Evolutionary conservation across 257 asterid species (phyloP).

Genomic region (Fraxinus excelsior): DNA sequence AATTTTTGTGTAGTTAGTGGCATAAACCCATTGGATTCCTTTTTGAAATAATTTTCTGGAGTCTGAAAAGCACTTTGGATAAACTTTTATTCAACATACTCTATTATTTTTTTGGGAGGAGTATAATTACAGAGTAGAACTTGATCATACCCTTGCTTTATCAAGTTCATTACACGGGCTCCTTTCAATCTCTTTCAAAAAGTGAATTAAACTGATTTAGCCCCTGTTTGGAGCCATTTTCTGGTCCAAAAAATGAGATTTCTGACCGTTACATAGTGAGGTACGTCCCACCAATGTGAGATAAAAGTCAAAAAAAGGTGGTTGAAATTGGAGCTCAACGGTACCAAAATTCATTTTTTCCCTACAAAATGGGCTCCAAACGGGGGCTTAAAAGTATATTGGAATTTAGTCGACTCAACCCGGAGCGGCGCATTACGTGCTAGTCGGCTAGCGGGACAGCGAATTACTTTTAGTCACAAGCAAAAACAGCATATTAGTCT

Average conservation of each 20-base stretch:
- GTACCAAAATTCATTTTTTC: too few species aligned
- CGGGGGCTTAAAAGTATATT: not conserved
- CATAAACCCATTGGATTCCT: slow-evolving; percentile 32
- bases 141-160: not conserved
- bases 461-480: too few species aligned
- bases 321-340: too few species aligned
- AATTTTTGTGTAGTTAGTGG: slow-evolving; percentile 16
- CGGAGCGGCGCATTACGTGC: too few species aligned
- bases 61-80: slow-evolving; percentile 6
- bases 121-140: not conserved
- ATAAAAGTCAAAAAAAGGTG: too few species aligned
- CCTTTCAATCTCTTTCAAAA: not conserved
- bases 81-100: not conserved
- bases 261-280: too few species aligned
- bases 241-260: too few species aligned
- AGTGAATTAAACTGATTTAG: too few species aligned
- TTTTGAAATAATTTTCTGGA: slow-evolving; percentile 9
- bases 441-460: not conserved
- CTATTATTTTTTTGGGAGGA: too few species aligned
- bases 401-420: not conserved
- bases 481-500: not conserved
- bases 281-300: too few species aligned
- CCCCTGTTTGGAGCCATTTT: too few species aligned
- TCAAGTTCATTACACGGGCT: not conserved
- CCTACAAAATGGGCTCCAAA: too few species aligned